Evolutionary conservation across 1,139 yeast genomes (phyloP).

Genomic region (Yarrowia galli): DNA sequence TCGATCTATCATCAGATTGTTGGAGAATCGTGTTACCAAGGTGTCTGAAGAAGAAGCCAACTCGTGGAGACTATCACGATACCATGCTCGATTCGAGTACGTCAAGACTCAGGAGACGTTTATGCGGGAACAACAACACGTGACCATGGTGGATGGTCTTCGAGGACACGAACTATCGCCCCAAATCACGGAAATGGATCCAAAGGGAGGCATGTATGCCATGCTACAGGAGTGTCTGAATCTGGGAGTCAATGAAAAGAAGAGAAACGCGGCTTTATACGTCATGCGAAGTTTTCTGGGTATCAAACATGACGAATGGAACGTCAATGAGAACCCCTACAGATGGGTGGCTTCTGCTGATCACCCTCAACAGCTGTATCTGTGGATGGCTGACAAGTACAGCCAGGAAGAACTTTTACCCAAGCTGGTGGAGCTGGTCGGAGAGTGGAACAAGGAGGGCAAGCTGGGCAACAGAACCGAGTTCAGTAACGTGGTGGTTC

Average conservation of each 20-base stretch:
- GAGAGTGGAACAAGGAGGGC: constrained; percentile 10
- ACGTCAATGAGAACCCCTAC: not conserved
- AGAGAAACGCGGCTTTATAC: not conserved
- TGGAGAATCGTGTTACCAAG: constrained; percentile 7
- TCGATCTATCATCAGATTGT: not conserved
- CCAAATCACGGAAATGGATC: not conserved
- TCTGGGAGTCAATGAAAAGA: not conserved
- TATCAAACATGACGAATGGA: constrained; percentile 5
- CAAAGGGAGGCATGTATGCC: not conserved
- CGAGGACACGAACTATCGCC: not conserved
- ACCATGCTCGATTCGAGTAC: not conserved
- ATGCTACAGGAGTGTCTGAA: constrained; percentile 21
- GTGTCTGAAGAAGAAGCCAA: not conserved
- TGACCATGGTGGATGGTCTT: constrained; percentile 6
- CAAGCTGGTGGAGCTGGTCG: not conserved
- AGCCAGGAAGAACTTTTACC: not conserved
- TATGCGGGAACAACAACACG: not conserved
- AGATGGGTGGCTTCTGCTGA: not conserved
- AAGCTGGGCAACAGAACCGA: not conserved
- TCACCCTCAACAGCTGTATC: not conserved
- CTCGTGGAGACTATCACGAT: not conserved
- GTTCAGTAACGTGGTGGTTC: not conserved
- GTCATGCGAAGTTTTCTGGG: constrained; percentile 6
- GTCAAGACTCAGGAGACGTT: constrained; percentile 7
- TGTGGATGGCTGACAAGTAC: constrained; percentile 24